Conservation (phyloP, 2,329 filamentous ascomycete species). For the Xylaria sp. region DNA sequence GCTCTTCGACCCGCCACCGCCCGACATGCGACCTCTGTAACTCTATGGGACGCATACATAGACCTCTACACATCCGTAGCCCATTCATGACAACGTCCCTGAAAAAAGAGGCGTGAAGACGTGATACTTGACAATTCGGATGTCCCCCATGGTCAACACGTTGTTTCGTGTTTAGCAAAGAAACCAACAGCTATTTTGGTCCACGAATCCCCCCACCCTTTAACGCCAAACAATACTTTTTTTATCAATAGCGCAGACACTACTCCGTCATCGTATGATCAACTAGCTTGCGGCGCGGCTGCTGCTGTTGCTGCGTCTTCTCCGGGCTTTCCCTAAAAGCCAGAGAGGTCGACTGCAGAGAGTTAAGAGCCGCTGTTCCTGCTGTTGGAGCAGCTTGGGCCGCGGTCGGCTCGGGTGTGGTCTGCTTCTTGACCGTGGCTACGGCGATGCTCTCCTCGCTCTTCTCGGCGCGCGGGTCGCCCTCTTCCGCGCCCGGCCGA, state of each 20-base stretch:
- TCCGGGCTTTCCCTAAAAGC: slow-evolving; percentile 71
- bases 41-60: slow-evolving; percentile 18
- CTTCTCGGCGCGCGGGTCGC: slow-evolving; percentile 37
- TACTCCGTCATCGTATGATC: slow-evolving; percentile 43
- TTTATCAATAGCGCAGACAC: not conserved
- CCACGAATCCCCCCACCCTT: not conserved
- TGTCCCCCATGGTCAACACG: not conserved
- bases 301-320: slow-evolving; percentile 54
- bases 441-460: slow-evolving; percentile 48
- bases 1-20: not conserved
- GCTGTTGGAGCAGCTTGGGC: not conserved
- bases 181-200: not conserved
- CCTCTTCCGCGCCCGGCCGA: slow-evolving; percentile 32
- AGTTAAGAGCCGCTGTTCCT: slow-evolving; percentile 45
- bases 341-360: slow-evolving; percentile 56
- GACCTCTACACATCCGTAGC: slow-evolving; percentile 21
- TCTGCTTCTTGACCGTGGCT: slow-evolving; percentile 45
- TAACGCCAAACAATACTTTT: not conserved
- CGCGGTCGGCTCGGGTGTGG: slow-evolving; percentile 38
- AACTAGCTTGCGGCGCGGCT: slow-evolving; percentile 44
- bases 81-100: slow-evolving; percentile 15
- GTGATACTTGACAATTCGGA: not conserved
- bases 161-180: not conserved
- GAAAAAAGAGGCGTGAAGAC: not conserved
- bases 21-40: slow-evolving; percentile 1